Evolutionary conservation across 2,329 filamentous ascomycete species (phyloP), one percentile per base, ranked within the genome.

Genomic region (Zymoseptoria crescenta): DNA sequence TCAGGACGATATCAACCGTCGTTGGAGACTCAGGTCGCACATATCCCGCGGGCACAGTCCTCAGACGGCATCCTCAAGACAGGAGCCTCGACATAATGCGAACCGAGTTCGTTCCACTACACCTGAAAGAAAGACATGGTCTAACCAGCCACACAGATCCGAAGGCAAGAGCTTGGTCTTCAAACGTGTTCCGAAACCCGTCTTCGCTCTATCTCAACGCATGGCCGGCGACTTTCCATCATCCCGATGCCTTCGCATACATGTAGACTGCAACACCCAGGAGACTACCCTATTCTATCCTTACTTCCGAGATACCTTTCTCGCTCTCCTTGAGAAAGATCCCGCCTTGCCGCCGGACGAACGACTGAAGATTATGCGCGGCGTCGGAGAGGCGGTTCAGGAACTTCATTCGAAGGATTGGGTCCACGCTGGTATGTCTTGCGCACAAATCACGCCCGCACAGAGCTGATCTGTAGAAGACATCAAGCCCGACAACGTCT

Each of bases 401-500:
- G 69, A 75, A 56, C 65, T 75, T 58, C 71, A 74, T 64, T 58
- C 54, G 53, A 74, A 74, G 65, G 62, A 69, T 62, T 75, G 70
- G 73, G 65, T 74, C 20, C 71, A 74, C 58, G 64, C 70, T 41
- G 70, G 73, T 74, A 73, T 54, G 30, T 59, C 24, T 24, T 24
- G 24, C 4, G 24, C 62, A 13, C 30, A 27, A 24, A 1, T 24
- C 8, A 51, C 16, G 8, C n/a, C 21, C 24, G 16, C 13, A 59
- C 52, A 62, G 30, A 63, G 16, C 29, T 57, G 60, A 65, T 24
- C 64, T 69, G 56, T 61, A 30, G 56, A 58, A 75, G 74, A 76
- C 68, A 63, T 76, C n/a, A 75, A 75, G 62, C 73, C 71, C 21
- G 71, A 75, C 55, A 75, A 76, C 58, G 70, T 76, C 54, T 63